These are phyloP conservation scores for Colletotrichum sp. DNA, from an alignment of 2,329 filamentous ascomycete genomes.

Conservation along the genomic window DNA sequence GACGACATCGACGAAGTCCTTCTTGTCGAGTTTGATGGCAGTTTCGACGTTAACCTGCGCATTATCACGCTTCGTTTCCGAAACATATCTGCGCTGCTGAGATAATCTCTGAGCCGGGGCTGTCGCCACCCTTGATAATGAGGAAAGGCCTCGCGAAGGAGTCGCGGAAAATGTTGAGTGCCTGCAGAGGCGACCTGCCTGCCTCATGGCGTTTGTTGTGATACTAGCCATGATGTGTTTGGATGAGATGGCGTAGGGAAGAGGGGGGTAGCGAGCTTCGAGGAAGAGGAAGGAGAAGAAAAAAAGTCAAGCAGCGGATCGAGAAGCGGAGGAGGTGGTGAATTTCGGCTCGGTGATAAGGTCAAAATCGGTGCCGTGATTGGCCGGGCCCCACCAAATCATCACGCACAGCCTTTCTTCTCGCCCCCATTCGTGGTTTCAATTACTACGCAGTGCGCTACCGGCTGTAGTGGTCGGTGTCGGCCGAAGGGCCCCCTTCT, in stretches of 20 bases:
- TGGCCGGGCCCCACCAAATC: not conserved
- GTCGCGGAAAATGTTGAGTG: slow-evolving; percentile 41
- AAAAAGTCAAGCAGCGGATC: not conserved
- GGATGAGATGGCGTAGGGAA: slow-evolving; percentile 23
- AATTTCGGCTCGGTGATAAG: slow-evolving; percentile 17
- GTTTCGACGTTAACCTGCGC: slow-evolving; percentile 84
- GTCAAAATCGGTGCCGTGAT: not conserved
- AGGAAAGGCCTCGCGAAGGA: slow-evolving; percentile 36
- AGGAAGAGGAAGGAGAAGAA: slow-evolving; percentile 12
- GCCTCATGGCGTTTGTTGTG: slow-evolving; percentile 74
- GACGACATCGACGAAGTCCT: slow-evolving; percentile 73
- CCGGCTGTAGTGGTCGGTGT: not conserved
- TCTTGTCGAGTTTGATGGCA: slow-evolving; percentile 85
- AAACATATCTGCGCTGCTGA: slow-evolving; percentile 74
- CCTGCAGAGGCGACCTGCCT: slow-evolving; percentile 68
- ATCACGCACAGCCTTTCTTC: slow-evolving; percentile 4
- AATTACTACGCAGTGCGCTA: not conserved
- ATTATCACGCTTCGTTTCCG: slow-evolving; percentile 78
- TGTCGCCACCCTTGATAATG: slow-evolving; percentile 36
- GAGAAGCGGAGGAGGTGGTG: slow-evolving; percentile 4
- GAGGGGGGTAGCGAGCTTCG: slow-evolving; percentile 18
- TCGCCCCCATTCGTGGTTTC: not conserved
- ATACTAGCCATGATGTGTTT: slow-evolving; percentile 63
- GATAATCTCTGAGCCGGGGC: slow-evolving; percentile 28
- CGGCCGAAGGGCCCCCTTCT: not conserved